These are phyloP conservation scores for Teunomyces funiuensis DNA, from an alignment of 805 yeast genomes.

Conservation along the genomic window DNA sequence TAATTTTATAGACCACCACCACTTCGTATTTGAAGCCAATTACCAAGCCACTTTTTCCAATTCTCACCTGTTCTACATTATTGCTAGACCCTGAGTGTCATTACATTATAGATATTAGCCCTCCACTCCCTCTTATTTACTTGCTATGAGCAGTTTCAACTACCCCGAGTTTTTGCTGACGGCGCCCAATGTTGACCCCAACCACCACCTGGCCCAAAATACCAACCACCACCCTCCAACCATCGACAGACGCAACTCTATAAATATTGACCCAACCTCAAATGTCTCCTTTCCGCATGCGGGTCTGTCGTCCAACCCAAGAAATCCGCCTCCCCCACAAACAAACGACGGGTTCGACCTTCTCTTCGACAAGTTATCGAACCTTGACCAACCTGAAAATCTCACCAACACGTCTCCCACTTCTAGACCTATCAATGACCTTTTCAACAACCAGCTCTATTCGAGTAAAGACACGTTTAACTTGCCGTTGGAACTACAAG, in stretches of 20 bases:
- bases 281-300: slow-evolving; percentile 4
- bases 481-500: slow-evolving; percentile 61
- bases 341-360: slow-evolving; percentile 18
- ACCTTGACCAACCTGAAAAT: slow-evolving; percentile 14
- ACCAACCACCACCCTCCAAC: too few species aligned
- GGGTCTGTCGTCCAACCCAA: background rate
- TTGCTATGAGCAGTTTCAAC: slow-evolving; percentile 20
- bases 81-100: too few species aligned
- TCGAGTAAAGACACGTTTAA: slow-evolving; percentile 36
- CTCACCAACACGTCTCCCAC: slow-evolving; percentile 12
- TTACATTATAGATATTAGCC: too few species aligned
- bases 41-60: background rate
- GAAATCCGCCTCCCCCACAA: slow-evolving; percentile 2
- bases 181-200: slow-evolving; percentile 6
- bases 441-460: slow-evolving; percentile 6
- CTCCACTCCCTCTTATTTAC: slow-evolving; percentile 15
- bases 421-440: slow-evolving; percentile 9
- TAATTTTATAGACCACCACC: background rate
- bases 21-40: background rate
- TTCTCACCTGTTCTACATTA: too few species aligned
- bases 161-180: slow-evolving; percentile 35
- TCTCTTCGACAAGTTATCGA: slow-evolving; percentile 24
- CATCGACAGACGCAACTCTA: background rate
- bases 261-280: background rate
- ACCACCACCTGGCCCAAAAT: background rate